Evolutionary conservation across 2,329 filamentous ascomycete species (phyloP).

Genomic region (Botryotinia calthae): DNA sequence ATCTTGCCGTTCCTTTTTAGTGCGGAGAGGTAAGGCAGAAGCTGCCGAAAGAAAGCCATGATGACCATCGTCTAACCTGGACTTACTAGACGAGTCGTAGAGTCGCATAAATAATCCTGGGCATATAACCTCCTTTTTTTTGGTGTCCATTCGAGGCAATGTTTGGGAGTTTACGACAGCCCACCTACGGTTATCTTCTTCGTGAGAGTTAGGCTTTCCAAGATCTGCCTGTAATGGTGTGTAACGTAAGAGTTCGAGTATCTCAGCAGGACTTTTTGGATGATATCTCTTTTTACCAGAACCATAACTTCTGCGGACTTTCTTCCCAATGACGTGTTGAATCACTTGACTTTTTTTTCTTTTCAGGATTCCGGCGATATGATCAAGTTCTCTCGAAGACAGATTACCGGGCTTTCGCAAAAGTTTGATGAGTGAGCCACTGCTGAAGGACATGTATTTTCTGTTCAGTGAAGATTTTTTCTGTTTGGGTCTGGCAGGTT

Average conservation of each 20-base stretch:
- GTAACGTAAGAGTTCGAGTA: not conserved
- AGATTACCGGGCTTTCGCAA: not conserved
- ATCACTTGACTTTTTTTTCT: not conserved
- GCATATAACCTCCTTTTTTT: not conserved
- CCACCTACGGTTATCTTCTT: not conserved
- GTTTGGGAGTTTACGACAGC: not conserved
- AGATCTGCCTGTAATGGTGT: not conserved
- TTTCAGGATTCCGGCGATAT: not conserved
- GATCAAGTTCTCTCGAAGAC: not conserved
- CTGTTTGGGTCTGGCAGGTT: not conserved
- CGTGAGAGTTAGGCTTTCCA: not conserved
- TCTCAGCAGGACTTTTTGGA: not conserved
- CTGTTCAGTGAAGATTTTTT: not conserved
- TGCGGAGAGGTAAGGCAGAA: not conserved
- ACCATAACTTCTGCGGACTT: not conserved
- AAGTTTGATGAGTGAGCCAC: not conserved
- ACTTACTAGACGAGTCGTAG: not conserved
- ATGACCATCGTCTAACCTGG: not conserved
- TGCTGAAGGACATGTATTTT: not conserved
- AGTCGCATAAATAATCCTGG: not conserved
- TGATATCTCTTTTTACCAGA: not conserved
- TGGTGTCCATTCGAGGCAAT: not conserved
- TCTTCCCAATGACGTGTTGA: not conserved
- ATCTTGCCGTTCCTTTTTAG: not conserved
- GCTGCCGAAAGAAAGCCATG: not conserved